Percentiles rank a stretch among this genome's conserved stretches.
These are phyloP conservation scores for Plicaturopsis crispa DNA, from an alignment of 768 basidiomycete species.

Conservation along the genomic window DNA sequence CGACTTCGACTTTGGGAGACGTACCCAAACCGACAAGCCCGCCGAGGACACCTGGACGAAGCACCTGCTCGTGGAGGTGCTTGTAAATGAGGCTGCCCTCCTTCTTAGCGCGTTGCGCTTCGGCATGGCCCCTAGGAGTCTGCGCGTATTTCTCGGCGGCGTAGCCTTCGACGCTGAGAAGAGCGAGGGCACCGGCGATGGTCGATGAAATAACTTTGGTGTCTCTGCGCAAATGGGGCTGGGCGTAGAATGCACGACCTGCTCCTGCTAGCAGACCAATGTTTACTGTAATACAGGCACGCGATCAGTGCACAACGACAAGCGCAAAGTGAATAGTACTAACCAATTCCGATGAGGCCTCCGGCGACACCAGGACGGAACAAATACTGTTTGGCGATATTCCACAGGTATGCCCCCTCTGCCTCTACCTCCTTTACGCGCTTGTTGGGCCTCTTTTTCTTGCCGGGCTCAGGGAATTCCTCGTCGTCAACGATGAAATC, in stretches of 20 bases:
- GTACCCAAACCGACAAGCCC: constrained; percentile 55
- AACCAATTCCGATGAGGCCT: constrained; percentile 64
- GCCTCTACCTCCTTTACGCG: constrained; percentile 35
- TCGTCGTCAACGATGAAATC: constrained; percentile 14
- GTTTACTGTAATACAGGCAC: constrained; percentile 40
- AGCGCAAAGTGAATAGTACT: constrained; percentile 12
- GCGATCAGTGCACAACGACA: not conserved
- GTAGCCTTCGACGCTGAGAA: constrained; percentile 59
- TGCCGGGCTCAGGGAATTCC: constrained; percentile 1
- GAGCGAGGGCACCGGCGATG: constrained; percentile 43
- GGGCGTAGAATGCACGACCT: constrained; percentile 56
- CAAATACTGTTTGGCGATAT: constrained; percentile 41
- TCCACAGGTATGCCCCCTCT: constrained; percentile 48
- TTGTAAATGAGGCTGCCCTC: constrained; percentile 52
- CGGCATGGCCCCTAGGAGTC: constrained; percentile 50
- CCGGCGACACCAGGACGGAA: constrained; percentile 65
- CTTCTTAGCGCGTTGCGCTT: constrained; percentile 46
- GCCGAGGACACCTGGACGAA: constrained; percentile 60
- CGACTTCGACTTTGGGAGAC: constrained; percentile 14
- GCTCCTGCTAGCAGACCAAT: constrained; percentile 58
- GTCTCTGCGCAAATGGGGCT: constrained; percentile 54
- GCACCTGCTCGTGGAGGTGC: constrained; percentile 43
- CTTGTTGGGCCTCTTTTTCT: constrained; percentile 22
- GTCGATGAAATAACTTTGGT: constrained; percentile 43
- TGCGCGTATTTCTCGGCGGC: constrained; percentile 51